A percentile compares a stretch with the other conserved stretches of the same genome.
Evolutionary conservation across 2,329 filamentous ascomycete species (phyloP).

Genomic region (Cadophora malorum): DNA sequence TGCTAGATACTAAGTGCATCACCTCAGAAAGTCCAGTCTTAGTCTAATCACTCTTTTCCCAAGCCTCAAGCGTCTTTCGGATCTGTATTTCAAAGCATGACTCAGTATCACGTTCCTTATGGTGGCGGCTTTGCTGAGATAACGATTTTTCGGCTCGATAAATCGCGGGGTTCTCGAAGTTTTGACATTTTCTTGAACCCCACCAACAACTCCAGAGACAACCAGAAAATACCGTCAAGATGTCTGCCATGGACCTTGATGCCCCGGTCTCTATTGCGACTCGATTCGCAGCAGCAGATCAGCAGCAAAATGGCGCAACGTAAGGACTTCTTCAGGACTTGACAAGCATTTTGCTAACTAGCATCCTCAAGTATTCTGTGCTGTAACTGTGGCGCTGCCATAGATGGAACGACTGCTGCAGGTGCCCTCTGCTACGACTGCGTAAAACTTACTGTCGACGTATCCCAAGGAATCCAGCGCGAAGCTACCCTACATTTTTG

Average conservation of each 20-base stretch:
- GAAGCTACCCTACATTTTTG: slow-evolving; percentile 92
- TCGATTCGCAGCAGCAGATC: slow-evolving; percentile 38
- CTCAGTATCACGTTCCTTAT: slow-evolving; percentile 11
- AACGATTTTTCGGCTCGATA: slow-evolving; percentile 17
- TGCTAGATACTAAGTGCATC: not conserved
- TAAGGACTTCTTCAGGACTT: slow-evolving; percentile 44
- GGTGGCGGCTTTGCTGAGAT: slow-evolving; percentile 12
- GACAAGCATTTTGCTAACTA: slow-evolving; percentile 30
- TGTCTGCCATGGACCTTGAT: slow-evolving; percentile 67
- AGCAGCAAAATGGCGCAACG: slow-evolving; percentile 56
- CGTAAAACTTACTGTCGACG: slow-evolving; percentile 92
- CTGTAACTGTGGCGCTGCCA: slow-evolving; percentile 95
- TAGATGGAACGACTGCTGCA: slow-evolving; percentile 85
- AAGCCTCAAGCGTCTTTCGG: not conserved
- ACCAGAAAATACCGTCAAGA: slow-evolving; percentile 44
- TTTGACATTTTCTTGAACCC: slow-evolving; percentile 40
- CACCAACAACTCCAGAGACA: slow-evolving; percentile 26
- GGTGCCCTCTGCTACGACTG: slow-evolving; percentile 96
- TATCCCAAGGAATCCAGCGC: slow-evolving; percentile 87
- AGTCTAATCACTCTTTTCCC: not conserved
- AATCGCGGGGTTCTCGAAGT: slow-evolving; percentile 34
- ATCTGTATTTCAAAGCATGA: slow-evolving; percentile 14
- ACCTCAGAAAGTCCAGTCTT: not conserved
- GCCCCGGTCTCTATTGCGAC: slow-evolving; percentile 57
- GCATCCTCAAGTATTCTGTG: slow-evolving; percentile 80